A percentile compares a stretch with the other conserved stretches of the same genome.
Conservation (phyloP, 208 protist species). For the Willaertia magna region DNA sequence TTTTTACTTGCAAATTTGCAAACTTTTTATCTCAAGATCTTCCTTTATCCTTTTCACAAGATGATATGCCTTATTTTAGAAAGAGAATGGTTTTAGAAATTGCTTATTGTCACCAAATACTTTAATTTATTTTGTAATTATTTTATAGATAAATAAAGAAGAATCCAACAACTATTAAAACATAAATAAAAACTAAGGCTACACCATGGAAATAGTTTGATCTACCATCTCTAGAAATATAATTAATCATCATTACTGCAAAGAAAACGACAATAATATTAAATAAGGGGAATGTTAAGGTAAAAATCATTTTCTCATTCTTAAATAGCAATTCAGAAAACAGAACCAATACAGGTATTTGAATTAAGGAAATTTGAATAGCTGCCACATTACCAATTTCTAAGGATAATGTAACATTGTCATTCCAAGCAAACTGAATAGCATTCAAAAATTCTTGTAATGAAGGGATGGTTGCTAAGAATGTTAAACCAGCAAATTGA, state of each 20-base stretch:
- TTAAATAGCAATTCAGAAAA: conserved; percentile 25
- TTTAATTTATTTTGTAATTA: background rate
- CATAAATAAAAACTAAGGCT: conserved; percentile 10
- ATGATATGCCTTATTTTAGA: conserved; percentile 12
- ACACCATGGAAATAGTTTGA: conserved; percentile 42
- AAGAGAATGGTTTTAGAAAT: background rate
- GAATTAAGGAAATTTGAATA: conserved; percentile 37
- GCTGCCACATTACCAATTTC: conserved; percentile 38
- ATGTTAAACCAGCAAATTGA: background rate
- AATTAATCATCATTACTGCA: conserved; percentile 37
- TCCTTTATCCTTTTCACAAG: background rate
- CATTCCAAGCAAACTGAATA: conserved; percentile 32
- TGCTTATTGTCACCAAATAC: background rate
- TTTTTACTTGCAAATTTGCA: conserved; percentile 6
- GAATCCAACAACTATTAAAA: background rate
- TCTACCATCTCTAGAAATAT: conserved; percentile 34
- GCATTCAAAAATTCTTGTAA: conserved; percentile 40
- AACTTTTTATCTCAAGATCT: background rate
- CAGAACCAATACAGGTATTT: conserved; percentile 38
- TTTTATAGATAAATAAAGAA: background rate
- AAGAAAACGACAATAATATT: conserved; percentile 40
- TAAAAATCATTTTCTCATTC: conserved; percentile 20
- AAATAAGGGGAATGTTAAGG: conserved; percentile 38
- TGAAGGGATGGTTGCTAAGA: conserved; percentile 18
- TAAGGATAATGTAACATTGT: conserved; percentile 35